These are phyloP conservation scores for Globisporangium spinosum DNA, from an alignment of 352 stramenopile genomes.

Conservation along the genomic window DNA sequence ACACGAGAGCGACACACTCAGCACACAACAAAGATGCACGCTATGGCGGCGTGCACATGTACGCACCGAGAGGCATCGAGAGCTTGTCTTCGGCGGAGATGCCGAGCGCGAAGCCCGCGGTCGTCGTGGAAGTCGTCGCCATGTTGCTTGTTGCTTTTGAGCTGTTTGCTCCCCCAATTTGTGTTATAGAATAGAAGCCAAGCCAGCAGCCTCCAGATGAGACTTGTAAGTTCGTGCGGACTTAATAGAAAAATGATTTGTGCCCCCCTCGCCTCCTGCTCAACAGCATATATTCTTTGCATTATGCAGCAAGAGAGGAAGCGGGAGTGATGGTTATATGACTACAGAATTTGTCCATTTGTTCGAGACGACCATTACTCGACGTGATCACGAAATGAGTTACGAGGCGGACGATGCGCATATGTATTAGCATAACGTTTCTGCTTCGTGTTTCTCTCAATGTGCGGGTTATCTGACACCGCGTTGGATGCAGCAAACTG, in stretches of 20 bases:
- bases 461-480: not conserved
- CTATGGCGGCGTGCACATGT: not conserved
- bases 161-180: conserved; percentile 9
- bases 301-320: not conserved
- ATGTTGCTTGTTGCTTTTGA: conserved; percentile 7
- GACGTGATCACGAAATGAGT: too few species aligned
- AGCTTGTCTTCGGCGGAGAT: conserved; percentile 60
- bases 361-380: too few species aligned
- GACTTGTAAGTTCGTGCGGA: too few species aligned
- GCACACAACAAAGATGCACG: not conserved
- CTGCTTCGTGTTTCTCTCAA: not conserved
- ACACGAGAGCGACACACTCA: conserved; percentile 3
- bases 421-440: not conserved
- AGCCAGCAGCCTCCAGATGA: too few species aligned
- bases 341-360: too few species aligned
- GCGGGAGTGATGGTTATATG: too few species aligned
- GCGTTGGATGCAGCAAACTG: not conserved
- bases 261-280: not conserved
- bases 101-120: conserved; percentile 35
- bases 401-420: not conserved
- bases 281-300: not conserved
- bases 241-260: not conserved
- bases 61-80: conserved; percentile 44
- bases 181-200: not conserved
- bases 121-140: conserved; percentile 9